Conservation (phyloP, 306 rosid genomes). For the Fragaria nilgerrensis region DNA sequence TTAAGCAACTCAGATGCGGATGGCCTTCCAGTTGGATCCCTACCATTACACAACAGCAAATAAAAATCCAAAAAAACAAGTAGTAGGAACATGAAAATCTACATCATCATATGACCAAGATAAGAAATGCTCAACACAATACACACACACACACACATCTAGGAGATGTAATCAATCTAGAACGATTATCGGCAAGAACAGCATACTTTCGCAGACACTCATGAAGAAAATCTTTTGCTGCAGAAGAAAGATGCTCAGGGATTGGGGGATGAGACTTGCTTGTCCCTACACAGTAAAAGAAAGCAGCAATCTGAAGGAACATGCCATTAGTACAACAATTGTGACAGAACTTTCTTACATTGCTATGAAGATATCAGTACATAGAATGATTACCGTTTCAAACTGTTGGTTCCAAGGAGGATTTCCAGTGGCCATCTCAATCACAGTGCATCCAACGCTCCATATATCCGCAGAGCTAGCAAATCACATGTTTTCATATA, state of each 20-base stretch:
- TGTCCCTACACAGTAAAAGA: constrained; percentile 79
- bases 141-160: neutral
- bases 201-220: constrained; percentile 89
- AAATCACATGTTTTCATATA: constrained; percentile 19
- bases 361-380: neutral
- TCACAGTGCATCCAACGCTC: constrained; percentile 98
- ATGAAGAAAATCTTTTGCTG: constrained; percentile 85
- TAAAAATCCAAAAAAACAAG: neutral
- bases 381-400: constrained; percentile 63
- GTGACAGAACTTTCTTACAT: constrained; percentile 17
- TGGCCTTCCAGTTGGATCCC: constrained; percentile 82
- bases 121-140: neutral
- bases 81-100: neutral
- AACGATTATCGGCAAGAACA: neutral
- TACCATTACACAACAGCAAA: constrained; percentile 37
- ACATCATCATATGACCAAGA: neutral
- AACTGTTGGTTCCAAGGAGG: constrained; percentile 99
- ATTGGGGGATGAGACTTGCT: constrained; percentile 98
- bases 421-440: constrained; percentile 99
- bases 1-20: constrained; percentile 83
- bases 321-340: constrained; percentile 36
- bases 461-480: constrained; percentile 98
- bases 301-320: constrained; percentile 82
- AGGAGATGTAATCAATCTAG: constrained; percentile 7
- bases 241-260: constrained; percentile 83